A percentile compares a stretch with the other conserved stretches of the same genome.
phyloP scores from a whole-genome alignment of 2,329 filamentous ascomycete species.

The Aspergillus fijiensis region DNA sequence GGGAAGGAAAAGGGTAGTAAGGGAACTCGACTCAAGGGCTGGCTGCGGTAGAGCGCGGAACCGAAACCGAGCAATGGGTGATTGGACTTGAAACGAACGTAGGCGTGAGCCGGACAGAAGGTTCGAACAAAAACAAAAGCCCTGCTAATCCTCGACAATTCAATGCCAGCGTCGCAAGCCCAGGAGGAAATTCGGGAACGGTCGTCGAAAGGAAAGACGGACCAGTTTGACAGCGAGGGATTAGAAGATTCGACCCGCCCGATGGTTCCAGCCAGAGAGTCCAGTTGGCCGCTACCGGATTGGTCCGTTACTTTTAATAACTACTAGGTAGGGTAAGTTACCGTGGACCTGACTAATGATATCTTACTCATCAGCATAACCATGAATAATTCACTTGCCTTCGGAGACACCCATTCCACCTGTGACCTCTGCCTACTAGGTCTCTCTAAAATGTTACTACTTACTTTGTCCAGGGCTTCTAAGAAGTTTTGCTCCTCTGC shows the following conservation, averaged over 20 bases:
- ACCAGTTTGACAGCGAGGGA: conserved; percentile 4
- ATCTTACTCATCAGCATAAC: conserved; percentile 1
- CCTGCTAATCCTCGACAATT: background rate
- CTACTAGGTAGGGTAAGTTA: background rate
- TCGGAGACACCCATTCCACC: too few species aligned
- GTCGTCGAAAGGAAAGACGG: conserved; percentile 3
- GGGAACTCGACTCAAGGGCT: background rate
- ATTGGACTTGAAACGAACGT: conserved; percentile 4
- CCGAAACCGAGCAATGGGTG: background rate
- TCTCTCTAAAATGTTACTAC: too few species aligned
- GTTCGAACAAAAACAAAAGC: background rate
- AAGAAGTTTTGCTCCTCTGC: background rate
- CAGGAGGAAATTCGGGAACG: background rate
- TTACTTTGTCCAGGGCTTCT: too few species aligned
- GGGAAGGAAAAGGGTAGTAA: conserved; percentile 12
- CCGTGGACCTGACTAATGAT: background rate
- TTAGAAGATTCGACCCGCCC: conserved; percentile 6
- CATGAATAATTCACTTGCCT: background rate
- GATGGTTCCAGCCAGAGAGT: conserved; percentile 7
- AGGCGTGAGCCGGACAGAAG: background rate
- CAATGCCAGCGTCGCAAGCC: background rate
- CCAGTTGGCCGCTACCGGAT: conserved; percentile 11
- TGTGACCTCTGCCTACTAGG: too few species aligned
- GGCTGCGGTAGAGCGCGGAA: conserved; percentile 12
- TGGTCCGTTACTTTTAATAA: conserved; percentile 13